Evolutionary conservation across 192 early-diverging fungal species (phyloP), one percentile per base, ranked within the genome.

Genomic region (Irineochytrium annulatum): DNA sequence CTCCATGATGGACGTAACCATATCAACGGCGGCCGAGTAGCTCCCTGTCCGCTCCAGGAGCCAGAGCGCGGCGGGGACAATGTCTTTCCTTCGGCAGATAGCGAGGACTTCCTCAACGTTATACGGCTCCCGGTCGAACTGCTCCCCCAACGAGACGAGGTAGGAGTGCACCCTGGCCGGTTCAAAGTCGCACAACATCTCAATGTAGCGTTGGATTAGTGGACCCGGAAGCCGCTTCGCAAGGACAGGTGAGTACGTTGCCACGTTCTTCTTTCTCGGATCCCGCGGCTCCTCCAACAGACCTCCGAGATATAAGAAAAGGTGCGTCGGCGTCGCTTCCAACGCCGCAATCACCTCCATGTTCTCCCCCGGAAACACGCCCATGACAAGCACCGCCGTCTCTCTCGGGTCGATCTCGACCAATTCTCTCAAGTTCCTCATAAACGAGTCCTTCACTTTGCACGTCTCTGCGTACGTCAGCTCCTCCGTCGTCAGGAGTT

Each of bases 11-110:
- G 57, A 35, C 44, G 68, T 45, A 4, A 76, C 46, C 16, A 70
- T 34, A 26, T 27, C 51, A 14, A 78, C 27, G 4, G 77, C 73
- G 17, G 65, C 62, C 3, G 55, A 43, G 32, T 59, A 52, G 39
- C 73, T 49, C 2, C 73, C 73, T 34, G 34, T 62, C 35, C 67
- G 29, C 46, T 75, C 73, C 17, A 75, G 45, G 29, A 78, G 55
- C 77, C 77, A 78, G 16, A 69, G 52, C 29, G 59, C 68, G 19
- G 70, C 70, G 27, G 55, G 60, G 14, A 52, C 48, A 1, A 70
- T 44, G 37, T 61, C 44, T 17, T 65, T 24, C 5, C 62, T 43
- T 48, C 60, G 56, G 51, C 72, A 78, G 3, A 49, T 8, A 3
- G 29, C 19, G 22, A 73, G 44, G 20, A 75, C 69, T 13, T 33